A percentile compares a stretch with the other conserved stretches of the same genome.
These are phyloP conservation scores for Linnemannia schmuckeri DNA, from an alignment of 192 early-diverging fungal species.

Conservation along the genomic window DNA sequence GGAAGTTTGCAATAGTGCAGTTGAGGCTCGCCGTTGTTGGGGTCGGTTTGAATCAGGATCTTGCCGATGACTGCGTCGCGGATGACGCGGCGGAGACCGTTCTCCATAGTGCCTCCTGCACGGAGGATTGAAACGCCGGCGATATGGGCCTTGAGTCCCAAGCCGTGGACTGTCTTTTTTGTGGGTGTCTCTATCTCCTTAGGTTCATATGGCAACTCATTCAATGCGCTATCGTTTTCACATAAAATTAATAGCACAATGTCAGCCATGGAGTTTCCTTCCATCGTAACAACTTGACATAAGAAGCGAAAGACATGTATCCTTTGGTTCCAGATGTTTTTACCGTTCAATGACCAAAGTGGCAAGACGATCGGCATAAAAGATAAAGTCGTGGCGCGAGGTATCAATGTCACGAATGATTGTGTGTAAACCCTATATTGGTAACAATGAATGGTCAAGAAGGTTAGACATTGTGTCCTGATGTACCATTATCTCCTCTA, in stretches of 20 bases:
- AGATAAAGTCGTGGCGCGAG: conserved; percentile 88
- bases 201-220: conserved; percentile 66
- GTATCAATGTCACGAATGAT: conserved; percentile 82
- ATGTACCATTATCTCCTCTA: no score
- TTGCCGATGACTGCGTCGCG: conserved; percentile 89
- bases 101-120: conserved; percentile 93
- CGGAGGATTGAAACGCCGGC: conserved; percentile 89
- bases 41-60: conserved; percentile 89
- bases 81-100: conserved; percentile 83
- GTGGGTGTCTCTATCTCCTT: conserved; percentile 72
- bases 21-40: conserved; percentile 85
- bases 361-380: conserved; percentile 91
- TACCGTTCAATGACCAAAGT: conserved; percentile 89
- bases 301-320: no score
- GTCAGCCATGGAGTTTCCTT: not conserved
- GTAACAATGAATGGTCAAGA: conserved; percentile 1
- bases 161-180: conserved; percentile 67
- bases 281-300: no score
- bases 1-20: conserved; percentile 91
- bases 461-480: not conserved
- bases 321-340: no score
- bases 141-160: conserved; percentile 46
- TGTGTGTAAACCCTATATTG: conserved; percentile 79
- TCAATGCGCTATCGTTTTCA: conserved; percentile 67
- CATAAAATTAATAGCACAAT: not conserved